A percentile compares a stretch with the other conserved stretches of the same genome.
Conservation (phyloP, 1,284 basidiomycete species). For the Sporisorium reilianum region DNA sequence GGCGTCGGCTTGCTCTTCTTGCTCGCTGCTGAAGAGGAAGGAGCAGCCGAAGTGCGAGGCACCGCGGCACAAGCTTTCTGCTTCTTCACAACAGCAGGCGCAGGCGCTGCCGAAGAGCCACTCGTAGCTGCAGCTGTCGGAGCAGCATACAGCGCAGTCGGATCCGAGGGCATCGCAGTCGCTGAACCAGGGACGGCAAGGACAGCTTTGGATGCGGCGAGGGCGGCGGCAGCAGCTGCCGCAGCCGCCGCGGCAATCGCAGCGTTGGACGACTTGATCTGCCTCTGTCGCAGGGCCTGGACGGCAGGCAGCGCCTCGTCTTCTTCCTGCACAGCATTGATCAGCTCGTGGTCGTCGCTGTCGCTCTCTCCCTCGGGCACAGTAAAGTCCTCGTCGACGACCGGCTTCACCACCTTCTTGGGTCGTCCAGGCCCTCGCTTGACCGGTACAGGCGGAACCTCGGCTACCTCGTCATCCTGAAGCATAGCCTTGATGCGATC, state of each 20-base stretch:
- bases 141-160: conserved; percentile 6
- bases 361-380: conserved; percentile 29
- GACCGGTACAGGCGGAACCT: conserved; percentile 3
- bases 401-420: conserved; percentile 23
- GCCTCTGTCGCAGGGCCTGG: conserved; percentile 28
- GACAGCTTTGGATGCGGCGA: conserved; percentile 8
- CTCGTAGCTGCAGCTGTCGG: conserved; percentile 4
- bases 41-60: conserved; percentile 2
- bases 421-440: conserved; percentile 34
- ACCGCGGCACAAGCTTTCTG: neutral
- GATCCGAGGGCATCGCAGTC: conserved; percentile 4
- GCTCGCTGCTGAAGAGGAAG: conserved; percentile 7
- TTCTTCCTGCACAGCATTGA: conserved; percentile 31
- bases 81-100: conserved; percentile 3
- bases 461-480: conserved; percentile 18
- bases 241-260: conserved; percentile 17
- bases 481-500: conserved; percentile 43
- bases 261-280: conserved; percentile 21
- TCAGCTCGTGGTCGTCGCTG: conserved; percentile 32
- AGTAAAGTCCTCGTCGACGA: conserved; percentile 33
- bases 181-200: neutral
- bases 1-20: conserved; percentile 11
- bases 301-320: conserved; percentile 39
- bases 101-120: neutral
- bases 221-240: conserved; percentile 8